Conservation (phyloP, 73 alveolate species). For the Blepharisma japonicum region DNA sequence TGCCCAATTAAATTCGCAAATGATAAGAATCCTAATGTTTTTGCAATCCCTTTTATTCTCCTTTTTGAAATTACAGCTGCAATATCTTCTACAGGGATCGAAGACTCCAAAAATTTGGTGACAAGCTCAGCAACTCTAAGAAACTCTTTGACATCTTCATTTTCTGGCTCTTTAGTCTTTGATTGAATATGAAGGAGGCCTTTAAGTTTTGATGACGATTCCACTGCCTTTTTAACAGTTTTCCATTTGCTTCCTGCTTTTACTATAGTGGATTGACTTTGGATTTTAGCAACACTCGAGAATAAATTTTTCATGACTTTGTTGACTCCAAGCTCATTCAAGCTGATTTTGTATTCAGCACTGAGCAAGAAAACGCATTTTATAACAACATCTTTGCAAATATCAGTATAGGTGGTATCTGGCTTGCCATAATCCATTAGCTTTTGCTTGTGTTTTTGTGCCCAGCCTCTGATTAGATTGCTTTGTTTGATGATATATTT, state of each 20-base stretch:
- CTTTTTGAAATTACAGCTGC: neutral
- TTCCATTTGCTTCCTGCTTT: constrained; percentile 17
- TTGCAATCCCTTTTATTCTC: neutral
- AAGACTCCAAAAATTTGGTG: neutral
- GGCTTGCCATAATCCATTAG: constrained; percentile 16
- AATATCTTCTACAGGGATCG: neutral
- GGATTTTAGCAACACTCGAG: neutral
- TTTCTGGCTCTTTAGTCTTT: neutral
- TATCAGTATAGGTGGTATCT: neutral
- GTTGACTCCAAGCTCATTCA: constrained; percentile 1
- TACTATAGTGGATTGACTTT: neutral
- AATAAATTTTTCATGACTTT: constrained; percentile 23
- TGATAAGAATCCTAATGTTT: constrained; percentile 8
- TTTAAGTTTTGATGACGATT: neutral
- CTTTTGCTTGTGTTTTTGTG: constrained; percentile 23
- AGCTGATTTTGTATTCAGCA: constrained; percentile 23
- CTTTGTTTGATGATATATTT: neutral
- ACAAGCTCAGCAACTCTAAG: constrained; percentile 21
- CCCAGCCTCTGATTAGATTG: neutral
- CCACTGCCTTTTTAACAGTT: constrained; percentile 7
- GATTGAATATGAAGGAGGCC: neutral
- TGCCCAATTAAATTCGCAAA: neutral
- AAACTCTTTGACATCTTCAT: constrained; percentile 23
- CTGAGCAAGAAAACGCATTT: constrained; percentile 3
- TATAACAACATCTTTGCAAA: neutral